These are phyloP conservation scores for Pseudocercospora cruenta DNA, from an alignment of 2,329 filamentous ascomycete genomes.

Conservation along the genomic window DNA sequence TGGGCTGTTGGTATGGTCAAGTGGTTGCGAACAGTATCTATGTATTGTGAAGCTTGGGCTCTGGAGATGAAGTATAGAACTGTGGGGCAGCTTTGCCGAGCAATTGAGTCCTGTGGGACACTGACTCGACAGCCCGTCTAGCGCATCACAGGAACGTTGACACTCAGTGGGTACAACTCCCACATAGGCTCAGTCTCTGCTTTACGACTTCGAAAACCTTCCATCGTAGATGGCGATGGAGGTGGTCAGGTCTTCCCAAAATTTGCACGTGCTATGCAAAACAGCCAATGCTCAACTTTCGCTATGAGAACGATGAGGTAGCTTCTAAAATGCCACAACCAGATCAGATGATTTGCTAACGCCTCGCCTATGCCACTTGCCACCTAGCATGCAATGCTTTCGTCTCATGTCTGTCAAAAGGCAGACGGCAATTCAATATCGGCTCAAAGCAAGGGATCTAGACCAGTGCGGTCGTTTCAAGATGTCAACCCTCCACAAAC, in stretches of 20 bases:
- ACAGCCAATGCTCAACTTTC: neutral
- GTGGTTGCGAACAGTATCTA: neutral
- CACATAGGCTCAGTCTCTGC: neutral
- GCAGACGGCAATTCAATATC: neutral
- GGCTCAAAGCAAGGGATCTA: constrained; percentile 1
- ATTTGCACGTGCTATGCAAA: constrained; percentile 1
- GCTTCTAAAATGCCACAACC: neutral
- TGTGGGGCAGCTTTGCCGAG: neutral
- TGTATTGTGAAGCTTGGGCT: neutral
- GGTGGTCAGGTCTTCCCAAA: neutral
- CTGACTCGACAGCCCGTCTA: neutral
- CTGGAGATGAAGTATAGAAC: neutral
- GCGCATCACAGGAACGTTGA: neutral
- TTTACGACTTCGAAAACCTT: neutral
- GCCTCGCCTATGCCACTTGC: constrained; percentile 19
- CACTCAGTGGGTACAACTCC: neutral
- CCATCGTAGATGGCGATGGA: neutral
- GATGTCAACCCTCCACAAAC: constrained; percentile 2
- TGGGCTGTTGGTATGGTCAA: neutral
- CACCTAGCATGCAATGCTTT: constrained; percentile 15
- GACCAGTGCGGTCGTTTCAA: constrained; percentile 2
- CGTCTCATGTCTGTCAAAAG: constrained; percentile 7
- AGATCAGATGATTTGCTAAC: constrained; percentile 10
- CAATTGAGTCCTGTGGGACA: neutral
- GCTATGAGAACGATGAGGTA: constrained; percentile 9